Percentiles rank a stretch among this genome's conserved stretches.
Evolutionary conservation across 176 grass and related monocot species (phyloP).

Genomic region (Themeda triandra): DNA sequence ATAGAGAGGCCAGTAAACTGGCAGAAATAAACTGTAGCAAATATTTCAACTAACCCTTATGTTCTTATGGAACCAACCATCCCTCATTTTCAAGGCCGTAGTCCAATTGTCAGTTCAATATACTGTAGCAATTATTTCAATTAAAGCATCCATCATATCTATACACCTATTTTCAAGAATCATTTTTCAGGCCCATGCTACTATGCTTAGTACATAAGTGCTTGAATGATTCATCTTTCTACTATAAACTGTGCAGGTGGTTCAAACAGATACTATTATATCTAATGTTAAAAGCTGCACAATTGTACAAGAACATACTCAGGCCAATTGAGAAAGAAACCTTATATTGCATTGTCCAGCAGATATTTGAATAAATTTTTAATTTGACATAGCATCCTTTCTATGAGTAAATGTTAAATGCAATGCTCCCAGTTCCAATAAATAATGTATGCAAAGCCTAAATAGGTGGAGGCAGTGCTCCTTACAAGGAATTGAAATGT

Average conservation of each 20-base stretch:
- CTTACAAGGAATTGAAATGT: neutral
- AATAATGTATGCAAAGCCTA: neutral
- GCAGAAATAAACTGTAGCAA: neutral
- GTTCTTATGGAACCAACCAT: neutral
- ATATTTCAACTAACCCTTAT: neutral
- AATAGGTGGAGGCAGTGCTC: neutral
- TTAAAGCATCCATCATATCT: neutral
- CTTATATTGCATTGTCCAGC: neutral
- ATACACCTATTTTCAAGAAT: neutral
- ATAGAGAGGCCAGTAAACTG: neutral
- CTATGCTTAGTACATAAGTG: neutral
- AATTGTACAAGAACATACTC: neutral
- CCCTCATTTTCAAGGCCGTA: neutral
- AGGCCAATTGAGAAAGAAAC: neutral
- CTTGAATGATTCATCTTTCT: neutral
- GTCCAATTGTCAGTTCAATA: neutral
- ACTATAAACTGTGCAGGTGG: neutral
- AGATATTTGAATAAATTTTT: constrained; percentile 6
- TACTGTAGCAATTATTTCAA: neutral
- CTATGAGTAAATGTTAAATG: neutral
- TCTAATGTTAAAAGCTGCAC: neutral
- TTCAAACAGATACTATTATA: neutral
- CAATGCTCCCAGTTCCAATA: neutral
- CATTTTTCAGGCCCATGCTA: neutral
- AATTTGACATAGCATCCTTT: neutral